These are phyloP conservation scores for Udeniomyces megalosporus DNA, from an alignment of 768 basidiomycete species.

Conservation along the genomic window DNA sequence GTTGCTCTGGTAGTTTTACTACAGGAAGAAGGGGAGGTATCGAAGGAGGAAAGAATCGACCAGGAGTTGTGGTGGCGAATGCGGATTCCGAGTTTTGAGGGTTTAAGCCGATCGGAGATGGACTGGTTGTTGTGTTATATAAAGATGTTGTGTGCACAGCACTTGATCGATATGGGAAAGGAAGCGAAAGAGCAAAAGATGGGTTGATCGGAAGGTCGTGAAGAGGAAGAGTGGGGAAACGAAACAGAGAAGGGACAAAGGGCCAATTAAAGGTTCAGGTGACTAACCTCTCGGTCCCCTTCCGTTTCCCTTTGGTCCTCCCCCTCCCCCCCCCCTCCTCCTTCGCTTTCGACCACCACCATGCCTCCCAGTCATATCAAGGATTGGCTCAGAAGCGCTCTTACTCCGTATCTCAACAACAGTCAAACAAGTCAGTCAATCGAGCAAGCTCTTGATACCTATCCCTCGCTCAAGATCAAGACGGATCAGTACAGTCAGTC, in stretches of 20 bases:
- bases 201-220: too few species aligned
- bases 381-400: conserved; percentile 4
- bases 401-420: conserved; percentile 2
- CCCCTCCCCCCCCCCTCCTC: background rate
- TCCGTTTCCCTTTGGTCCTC: background rate
- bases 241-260: background rate
- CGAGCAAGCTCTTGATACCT: conserved; percentile 20
- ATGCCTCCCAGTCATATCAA: conserved; percentile 11
- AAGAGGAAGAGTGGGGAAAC: background rate
- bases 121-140: too few species aligned
- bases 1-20: background rate
- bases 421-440: conserved; percentile 12
- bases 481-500: conserved; percentile 31
- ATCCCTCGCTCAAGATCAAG: conserved; percentile 26
- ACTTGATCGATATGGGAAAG: background rate
- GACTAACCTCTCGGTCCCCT: background rate
- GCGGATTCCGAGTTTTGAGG: background rate
- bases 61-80: background rate
- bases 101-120: too few species aligned
- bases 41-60: background rate
- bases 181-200: background rate
- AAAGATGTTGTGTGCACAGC: background rate
- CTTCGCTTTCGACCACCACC: too few species aligned
- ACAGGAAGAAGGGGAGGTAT: background rate
- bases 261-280: background rate